phyloP scores from a whole-genome alignment of 2,329 filamentous ascomycete genomes.

The Colletotrichum somersetense region DNA sequence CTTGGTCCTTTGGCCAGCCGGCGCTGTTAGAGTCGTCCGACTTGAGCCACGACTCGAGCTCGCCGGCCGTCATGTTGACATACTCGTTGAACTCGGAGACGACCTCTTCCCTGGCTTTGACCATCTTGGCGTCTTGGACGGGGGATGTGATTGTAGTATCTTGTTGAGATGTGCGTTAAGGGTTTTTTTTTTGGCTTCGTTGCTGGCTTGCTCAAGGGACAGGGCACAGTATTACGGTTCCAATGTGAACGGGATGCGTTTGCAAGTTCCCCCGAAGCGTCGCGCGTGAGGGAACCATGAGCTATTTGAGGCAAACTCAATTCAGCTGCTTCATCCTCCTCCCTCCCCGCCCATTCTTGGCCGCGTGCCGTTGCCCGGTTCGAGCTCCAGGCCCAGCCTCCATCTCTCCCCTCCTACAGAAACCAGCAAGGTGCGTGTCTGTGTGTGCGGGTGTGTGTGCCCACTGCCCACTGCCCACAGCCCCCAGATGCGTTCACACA shows the following conservation, averaged over 20 bases:
- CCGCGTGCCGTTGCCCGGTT: neutral
- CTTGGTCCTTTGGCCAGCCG: constrained; percentile 71
- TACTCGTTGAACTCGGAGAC: constrained; percentile 73
- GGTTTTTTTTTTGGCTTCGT: neutral
- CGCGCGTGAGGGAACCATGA: constrained; percentile 2
- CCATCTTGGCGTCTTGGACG: constrained; percentile 28
- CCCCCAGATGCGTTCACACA: constrained; percentile 35
- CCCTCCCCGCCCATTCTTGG: neutral
- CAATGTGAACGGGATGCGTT: neutral
- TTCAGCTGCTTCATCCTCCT: constrained; percentile 2
- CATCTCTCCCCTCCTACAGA: constrained; percentile 11
- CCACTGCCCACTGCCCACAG: neutral
- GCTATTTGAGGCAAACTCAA: constrained; percentile 41
- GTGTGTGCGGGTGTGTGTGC: neutral
- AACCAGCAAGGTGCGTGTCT: neutral
- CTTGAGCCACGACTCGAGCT: constrained; percentile 73
- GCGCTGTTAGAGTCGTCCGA: constrained; percentile 68
- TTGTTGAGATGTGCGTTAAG: neutral
- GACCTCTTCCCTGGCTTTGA: constrained; percentile 48
- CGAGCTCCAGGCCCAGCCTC: neutral
- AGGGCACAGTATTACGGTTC: neutral
- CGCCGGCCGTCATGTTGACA: constrained; percentile 74
- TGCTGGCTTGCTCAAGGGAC: neutral
- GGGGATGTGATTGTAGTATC: neutral
- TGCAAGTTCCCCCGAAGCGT: too few species aligned